These are phyloP conservation scores for Wickerhamiella occidentalis DNA, from an alignment of 805 yeast species.

Conservation along the genomic window DNA sequence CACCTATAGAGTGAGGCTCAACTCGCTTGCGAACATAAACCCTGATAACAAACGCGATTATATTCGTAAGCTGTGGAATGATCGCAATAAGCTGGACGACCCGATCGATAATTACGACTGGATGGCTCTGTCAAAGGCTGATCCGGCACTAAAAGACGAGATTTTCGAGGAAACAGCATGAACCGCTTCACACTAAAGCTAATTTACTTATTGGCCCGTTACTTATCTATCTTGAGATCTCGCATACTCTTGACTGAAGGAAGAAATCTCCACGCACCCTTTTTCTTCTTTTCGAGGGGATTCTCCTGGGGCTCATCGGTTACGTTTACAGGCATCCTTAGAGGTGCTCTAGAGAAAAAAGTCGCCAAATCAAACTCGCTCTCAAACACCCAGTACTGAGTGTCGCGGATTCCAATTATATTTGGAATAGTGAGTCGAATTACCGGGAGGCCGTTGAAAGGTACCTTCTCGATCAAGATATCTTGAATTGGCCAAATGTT, in stretches of 20 bases:
- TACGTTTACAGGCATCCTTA: neutral
- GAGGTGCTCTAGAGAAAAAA: neutral
- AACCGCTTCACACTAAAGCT: no score
- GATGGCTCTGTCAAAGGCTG: conserved; percentile 20
- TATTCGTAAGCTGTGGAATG: conserved; percentile 14
- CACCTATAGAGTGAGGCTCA: conserved; percentile 20
- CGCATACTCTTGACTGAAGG: no score
- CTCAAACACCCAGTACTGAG: conserved; percentile 1
- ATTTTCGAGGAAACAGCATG: neutral
- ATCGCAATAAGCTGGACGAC: conserved; percentile 10
- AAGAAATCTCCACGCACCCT: neutral
- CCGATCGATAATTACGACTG: conserved; percentile 17
- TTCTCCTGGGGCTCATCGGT: neutral
- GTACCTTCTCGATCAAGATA: neutral
- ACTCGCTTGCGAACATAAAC: conserved; percentile 15
- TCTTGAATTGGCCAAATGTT: neutral
- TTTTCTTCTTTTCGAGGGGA: neutral
- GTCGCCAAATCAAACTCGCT: neutral
- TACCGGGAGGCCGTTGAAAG: neutral
- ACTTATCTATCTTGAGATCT: no score
- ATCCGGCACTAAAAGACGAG: neutral
- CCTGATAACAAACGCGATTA: conserved; percentile 11
- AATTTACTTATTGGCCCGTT: no score
- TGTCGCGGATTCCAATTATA: neutral
- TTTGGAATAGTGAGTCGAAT: neutral